Conservation (phyloP, 345 rosid species). For the Salix arbutifolia region DNA sequence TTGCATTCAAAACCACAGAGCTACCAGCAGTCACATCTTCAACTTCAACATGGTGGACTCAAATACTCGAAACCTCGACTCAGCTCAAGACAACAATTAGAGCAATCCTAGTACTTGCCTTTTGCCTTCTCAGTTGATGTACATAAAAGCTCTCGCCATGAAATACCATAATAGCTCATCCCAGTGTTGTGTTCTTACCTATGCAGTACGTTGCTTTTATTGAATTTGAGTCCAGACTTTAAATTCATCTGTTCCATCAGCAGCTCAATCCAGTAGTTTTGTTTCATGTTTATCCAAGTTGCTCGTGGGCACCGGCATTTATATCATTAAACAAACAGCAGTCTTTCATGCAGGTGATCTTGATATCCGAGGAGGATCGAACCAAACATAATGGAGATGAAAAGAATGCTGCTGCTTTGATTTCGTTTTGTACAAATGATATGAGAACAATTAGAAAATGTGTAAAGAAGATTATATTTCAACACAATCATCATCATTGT, state of each 20-base stretch:
- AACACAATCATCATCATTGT: conserved; percentile 27
- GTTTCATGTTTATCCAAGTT: neutral
- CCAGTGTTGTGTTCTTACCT: too few species aligned
- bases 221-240: neutral
- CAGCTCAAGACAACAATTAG: neutral
- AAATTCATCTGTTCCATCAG: neutral
- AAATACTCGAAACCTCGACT: neutral
- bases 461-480: conserved; percentile 27
- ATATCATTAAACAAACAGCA: neutral
- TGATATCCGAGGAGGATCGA: neutral
- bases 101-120: neutral
- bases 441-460: neutral
- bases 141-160: neutral
- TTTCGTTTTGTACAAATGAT: neutral
- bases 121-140: neutral
- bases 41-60: neutral
- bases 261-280: neutral
- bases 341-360: neutral
- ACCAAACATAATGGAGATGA: neutral
- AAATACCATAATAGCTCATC: neutral
- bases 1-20: neutral
- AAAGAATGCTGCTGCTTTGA: neutral
- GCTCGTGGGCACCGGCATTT: neutral
- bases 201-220: too few species aligned
- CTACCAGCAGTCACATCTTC: neutral